These are phyloP conservation scores for Triangularia setosa DNA, from an alignment of 2,329 filamentous ascomycete genomes.

Conservation along the genomic window DNA sequence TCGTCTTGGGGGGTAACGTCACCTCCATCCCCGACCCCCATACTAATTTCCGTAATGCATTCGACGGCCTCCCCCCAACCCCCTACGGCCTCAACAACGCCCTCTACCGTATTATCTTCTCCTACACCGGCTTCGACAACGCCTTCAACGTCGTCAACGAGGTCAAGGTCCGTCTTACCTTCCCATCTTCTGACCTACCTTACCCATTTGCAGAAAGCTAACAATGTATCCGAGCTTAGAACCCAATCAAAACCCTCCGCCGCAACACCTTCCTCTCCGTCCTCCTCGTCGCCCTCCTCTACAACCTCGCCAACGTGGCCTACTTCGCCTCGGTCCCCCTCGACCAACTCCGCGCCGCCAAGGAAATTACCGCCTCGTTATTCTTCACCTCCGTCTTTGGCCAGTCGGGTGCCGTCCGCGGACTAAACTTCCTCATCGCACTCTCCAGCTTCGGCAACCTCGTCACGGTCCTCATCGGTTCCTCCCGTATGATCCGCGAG, in stretches of 20 bases:
- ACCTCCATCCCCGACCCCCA: constrained; percentile 46
- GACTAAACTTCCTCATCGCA: constrained; percentile 54
- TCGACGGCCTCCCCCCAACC: constrained; percentile 43
- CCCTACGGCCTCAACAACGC: constrained; percentile 51
- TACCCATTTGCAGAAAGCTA: background rate
- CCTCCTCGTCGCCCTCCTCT: constrained; percentile 48
- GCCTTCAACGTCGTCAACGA: constrained; percentile 60
- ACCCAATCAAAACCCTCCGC: constrained; percentile 53
- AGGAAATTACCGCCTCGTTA: constrained; percentile 50
- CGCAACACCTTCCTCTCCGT: constrained; percentile 48
- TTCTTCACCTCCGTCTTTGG: constrained; percentile 60
- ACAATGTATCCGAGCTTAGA: no score
- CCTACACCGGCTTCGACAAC: constrained; percentile 55
- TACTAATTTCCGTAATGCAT: constrained; percentile 53
- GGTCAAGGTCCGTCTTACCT: no score
- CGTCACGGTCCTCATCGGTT: constrained; percentile 50
- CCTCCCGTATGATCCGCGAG: constrained; percentile 56
- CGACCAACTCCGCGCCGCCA: constrained; percentile 46
- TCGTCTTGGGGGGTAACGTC: constrained; percentile 54
- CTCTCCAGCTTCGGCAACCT: constrained; percentile 57
- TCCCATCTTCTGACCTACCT: background rate
- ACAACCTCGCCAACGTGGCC: constrained; percentile 56
- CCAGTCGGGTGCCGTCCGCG: constrained; percentile 42
- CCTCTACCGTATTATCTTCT: constrained; percentile 56
- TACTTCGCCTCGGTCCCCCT: constrained; percentile 57